Evolutionary conservation across 306 rosid species (phyloP), one percentile per base, ranked within the genome.

Genomic region (Prunus fruticosa): DNA sequence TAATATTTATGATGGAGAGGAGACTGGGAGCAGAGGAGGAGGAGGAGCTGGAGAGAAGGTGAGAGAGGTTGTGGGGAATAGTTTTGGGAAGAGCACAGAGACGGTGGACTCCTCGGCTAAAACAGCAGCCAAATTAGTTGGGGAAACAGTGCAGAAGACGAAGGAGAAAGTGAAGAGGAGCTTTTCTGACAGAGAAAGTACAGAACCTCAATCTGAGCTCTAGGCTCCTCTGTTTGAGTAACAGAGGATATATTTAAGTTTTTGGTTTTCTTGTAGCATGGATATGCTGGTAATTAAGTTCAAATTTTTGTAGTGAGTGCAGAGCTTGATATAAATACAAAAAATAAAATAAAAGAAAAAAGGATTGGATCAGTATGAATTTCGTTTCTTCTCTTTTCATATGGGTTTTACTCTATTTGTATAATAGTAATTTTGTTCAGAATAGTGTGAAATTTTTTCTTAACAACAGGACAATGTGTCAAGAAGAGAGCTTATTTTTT

Each of bases 81-180:
- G 84, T 54, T 56, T 83, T n/a, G 80, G 43, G n/a, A 47, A 62
- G 69, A 27, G 82, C 78, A 75, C 46, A 51, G 83, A 23, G 15
- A 76, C 57, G 0, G 76, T 78, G 60, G 87, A 80, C 64, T 83
- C 28, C 49, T 67, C 85, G 2, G 89, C 87, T 9, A 81, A 83
- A 64, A 49, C 80, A 6, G 84, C 84, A 1, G 85, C 85, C 8
- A 27, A 60, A 32, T 18, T 77, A 8, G 86, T 77, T 6, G 69
- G 69, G 0, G 78, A 81, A 46, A 78, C 83, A 3, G 34, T 75
- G 54, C 70, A 73, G 11, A 74, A 69, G 65, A 78, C 83, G 2
- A 75, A 60, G 54, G 74, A 81, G 60, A 75, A 52, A 43, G 64
- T 85, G 67, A 65, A 75, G 43, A 71, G 32, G 53, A 81, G 49